Conservation (phyloP, 1,139 yeast species). For the Suhomyces maxii region DNA sequence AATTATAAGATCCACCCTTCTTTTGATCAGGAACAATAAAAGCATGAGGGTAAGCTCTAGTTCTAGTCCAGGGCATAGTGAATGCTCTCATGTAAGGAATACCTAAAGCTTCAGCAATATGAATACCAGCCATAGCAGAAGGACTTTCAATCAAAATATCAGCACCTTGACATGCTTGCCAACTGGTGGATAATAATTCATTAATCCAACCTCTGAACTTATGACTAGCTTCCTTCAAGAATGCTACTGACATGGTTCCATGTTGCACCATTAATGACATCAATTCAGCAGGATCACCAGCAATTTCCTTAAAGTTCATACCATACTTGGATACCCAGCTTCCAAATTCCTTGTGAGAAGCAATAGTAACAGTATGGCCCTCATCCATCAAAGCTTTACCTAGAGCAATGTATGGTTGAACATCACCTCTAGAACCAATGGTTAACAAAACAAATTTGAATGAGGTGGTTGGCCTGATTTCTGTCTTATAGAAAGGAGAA, state of each 20-base stretch:
- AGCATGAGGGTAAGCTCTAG: conserved; percentile 95
- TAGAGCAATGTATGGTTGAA: conserved; percentile 92
- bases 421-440: conserved; percentile 95
- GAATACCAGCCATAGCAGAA: conserved; percentile 93
- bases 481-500: conserved; percentile 56
- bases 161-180: conserved; percentile 83
- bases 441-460: conserved; percentile 72
- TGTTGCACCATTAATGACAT: conserved; percentile 93
- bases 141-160: conserved; percentile 92
- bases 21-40: conserved; percentile 92
- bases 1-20: conserved; percentile 89
- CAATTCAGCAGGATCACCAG: conserved; percentile 90
- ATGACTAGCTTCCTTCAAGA: conserved; percentile 77
- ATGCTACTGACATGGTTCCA: conserved; percentile 81
- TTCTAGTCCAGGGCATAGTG: conserved; percentile 98
- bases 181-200: conserved; percentile 66
- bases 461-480: conserved; percentile 51
- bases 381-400: conserved; percentile 74
- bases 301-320: conserved; percentile 68
- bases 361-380: conserved; percentile 82
- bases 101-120: conserved; percentile 86
- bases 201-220: conserved; percentile 80
- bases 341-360: conserved; percentile 79
- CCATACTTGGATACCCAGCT: conserved; percentile 72
- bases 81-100: conserved; percentile 93